Evolutionary conservation across 2,329 filamentous ascomycete genomes (phyloP).

Genomic region (Xylaria sp.): DNA sequence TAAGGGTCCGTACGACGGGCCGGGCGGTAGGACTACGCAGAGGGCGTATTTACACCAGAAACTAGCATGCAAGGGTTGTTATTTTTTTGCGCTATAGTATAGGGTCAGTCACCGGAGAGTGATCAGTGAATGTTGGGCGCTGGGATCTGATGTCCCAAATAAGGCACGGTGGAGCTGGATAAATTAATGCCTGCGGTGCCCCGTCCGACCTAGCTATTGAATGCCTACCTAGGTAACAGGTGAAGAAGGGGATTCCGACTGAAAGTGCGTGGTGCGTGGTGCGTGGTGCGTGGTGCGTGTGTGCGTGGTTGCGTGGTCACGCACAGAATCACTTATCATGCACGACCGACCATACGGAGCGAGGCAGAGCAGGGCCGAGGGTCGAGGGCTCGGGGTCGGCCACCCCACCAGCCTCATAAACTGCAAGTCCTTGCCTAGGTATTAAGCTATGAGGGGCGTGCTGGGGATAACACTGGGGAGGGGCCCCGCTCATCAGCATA

Average conservation of each 20-base stretch:
- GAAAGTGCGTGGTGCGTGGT: not conserved
- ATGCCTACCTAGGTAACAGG: conserved; percentile 2
- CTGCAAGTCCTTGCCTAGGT: not conserved
- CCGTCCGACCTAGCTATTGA: not conserved
- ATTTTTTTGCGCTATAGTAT: conserved; percentile 21
- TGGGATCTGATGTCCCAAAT: conserved; percentile 25
- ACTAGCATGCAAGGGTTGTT: not conserved
- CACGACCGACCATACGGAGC: not conserved
- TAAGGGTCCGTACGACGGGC: not conserved
- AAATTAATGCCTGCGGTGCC: conserved; percentile 22
- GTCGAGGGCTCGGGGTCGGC: conserved; percentile 6
- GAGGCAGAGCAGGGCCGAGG: conserved; percentile 6
- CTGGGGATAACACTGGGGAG: not conserved
- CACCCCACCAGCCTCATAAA: conserved; percentile 26
- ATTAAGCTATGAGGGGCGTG: conserved; percentile 1
- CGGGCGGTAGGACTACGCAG: not conserved
- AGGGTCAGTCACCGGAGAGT: conserved; percentile 26
- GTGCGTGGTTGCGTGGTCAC: conserved; percentile 1
- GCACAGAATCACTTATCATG: conserved; percentile 5
- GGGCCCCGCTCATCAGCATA: conserved; percentile 16
- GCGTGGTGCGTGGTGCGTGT: conserved; percentile 2
- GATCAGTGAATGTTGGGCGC: conserved; percentile 27
- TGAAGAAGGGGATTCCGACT: conserved; percentile 5
- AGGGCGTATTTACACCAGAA: not conserved
- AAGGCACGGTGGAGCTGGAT: conserved; percentile 22